Percentiles rank a stretch among this genome's conserved stretches.
These are phyloP conservation scores for Carex littledalei DNA, from an alignment of 176 grass and related monocot species.

Conservation along the genomic window DNA sequence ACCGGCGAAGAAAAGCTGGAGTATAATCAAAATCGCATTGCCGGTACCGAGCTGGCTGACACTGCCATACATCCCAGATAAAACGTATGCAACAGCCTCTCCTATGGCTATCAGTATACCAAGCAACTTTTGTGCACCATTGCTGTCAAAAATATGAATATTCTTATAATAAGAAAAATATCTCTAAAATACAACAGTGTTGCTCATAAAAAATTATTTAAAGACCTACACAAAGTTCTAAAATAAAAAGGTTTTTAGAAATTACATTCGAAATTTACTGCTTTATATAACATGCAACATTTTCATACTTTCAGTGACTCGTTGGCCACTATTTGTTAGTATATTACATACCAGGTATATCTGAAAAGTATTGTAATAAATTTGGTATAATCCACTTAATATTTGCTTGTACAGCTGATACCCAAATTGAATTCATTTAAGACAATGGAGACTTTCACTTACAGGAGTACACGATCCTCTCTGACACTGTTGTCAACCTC, in stretches of 20 bases:
- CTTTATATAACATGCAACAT: neutral
- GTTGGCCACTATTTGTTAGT: neutral
- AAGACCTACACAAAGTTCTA: neutral
- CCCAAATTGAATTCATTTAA: neutral
- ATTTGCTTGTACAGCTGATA: neutral
- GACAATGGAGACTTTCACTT: neutral
- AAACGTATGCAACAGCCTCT: conserved; percentile 42
- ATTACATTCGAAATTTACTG: neutral
- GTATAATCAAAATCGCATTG: conserved; percentile 47
- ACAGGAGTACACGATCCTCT: conserved; percentile 39
- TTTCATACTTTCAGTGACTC: neutral
- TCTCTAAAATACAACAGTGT: neutral
- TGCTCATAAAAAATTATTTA: neutral
- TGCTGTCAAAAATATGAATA: conserved; percentile 25
- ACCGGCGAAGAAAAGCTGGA: conserved; percentile 48
- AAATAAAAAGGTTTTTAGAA: neutral
- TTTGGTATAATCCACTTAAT: neutral
- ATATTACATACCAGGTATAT: neutral
- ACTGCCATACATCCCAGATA: conserved; percentile 40
- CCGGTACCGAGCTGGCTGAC: conserved; percentile 39
- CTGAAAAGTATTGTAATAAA: neutral
- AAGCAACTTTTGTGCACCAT: conserved; percentile 48
- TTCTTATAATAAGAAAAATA: neutral
- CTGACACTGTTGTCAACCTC: conserved; percentile 39
- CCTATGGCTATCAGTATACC: conserved; percentile 42